Evolutionary conservation across 1,284 basidiomycete genomes (phyloP).

Genomic region (Phlebopus sp.): DNA sequence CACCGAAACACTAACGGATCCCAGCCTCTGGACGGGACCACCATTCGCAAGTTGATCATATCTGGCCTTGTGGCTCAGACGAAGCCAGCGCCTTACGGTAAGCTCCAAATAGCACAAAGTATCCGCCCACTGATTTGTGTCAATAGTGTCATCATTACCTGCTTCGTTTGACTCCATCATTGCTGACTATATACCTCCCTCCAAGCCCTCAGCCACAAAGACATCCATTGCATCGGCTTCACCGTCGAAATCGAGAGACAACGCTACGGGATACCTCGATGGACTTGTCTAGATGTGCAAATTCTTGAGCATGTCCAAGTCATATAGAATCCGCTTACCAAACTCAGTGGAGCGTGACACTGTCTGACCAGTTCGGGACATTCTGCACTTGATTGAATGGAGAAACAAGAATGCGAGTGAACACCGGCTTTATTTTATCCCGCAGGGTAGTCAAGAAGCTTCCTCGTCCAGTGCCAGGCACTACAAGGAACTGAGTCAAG

Average conservation of each 20-base stretch:
- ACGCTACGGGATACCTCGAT: constrained; percentile 37
- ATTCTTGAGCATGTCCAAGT: too few relatives aligned
- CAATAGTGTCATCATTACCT: constrained; percentile 37
- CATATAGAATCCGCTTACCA: too few relatives aligned
- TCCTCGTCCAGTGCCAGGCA: constrained; percentile 33
- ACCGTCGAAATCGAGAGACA: constrained; percentile 20
- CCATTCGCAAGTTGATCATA: constrained; percentile 71
- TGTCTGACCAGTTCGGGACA: constrained; percentile 1
- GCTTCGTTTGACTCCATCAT: constrained; percentile 69
- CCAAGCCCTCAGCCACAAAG: constrained; percentile 18
- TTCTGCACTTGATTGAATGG: neutral
- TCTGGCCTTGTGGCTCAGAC: constrained; percentile 64
- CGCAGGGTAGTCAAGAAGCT: constrained; percentile 15
- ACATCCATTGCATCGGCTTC: constrained; percentile 7
- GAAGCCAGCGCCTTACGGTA: constrained; percentile 50
- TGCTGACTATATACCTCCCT: constrained; percentile 58
- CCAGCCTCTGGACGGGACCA: constrained; percentile 65
- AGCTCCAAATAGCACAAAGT: constrained; percentile 14
- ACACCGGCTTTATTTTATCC: neutral
- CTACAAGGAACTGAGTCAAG: constrained; percentile 20
- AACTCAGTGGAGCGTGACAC: neutral
- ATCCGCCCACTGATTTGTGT: constrained; percentile 8
- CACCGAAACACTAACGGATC: constrained; percentile 10
- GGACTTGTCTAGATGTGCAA: constrained; percentile 38
- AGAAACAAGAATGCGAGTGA: neutral